Evolutionary conservation across 495 filamentous ascomycete species (phyloP).

Genomic region (Letharia lupina): DNA sequence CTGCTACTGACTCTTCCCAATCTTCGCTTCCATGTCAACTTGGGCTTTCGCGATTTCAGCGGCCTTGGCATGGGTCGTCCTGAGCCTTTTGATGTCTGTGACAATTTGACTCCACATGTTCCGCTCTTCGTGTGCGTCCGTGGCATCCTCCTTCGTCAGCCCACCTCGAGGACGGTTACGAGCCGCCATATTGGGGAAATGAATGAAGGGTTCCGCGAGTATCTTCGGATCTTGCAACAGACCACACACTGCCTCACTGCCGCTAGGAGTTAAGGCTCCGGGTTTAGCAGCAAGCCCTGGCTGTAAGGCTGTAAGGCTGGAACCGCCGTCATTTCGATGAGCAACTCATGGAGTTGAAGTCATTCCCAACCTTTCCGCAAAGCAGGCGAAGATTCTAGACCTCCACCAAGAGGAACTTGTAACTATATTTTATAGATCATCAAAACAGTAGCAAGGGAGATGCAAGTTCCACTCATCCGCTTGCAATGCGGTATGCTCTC

Average conservation of each 20-base stretch:
- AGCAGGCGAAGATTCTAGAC: neutral
- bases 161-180: conserved; percentile 35
- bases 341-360: neutral
- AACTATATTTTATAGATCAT: neutral
- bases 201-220: neutral
- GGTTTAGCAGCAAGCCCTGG: neutral
- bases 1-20: conserved; percentile 15
- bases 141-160: conserved; percentile 37
- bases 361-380: neutral
- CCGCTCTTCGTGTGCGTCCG: conserved; percentile 50
- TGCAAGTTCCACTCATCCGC: conserved; percentile 78
- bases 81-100: conserved; percentile 41
- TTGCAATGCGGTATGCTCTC: conserved; percentile 76
- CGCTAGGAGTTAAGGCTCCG: neutral
- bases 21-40: conserved; percentile 39
- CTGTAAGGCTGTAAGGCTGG: conserved; percentile 5
- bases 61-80: conserved; percentile 30
- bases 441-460: conserved; percentile 22
- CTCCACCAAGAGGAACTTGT: neutral
- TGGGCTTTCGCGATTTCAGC: conserved; percentile 44
- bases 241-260: neutral
- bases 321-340: neutral
- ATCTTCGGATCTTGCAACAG: neutral
- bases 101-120: conserved; percentile 57
- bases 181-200: conserved; percentile 30